Percentiles rank a stretch among this genome's conserved stretches.
phyloP scores from a whole-genome alignment of 2,329 filamentous ascomycete genomes.

The Laburnicola sp. region DNA sequence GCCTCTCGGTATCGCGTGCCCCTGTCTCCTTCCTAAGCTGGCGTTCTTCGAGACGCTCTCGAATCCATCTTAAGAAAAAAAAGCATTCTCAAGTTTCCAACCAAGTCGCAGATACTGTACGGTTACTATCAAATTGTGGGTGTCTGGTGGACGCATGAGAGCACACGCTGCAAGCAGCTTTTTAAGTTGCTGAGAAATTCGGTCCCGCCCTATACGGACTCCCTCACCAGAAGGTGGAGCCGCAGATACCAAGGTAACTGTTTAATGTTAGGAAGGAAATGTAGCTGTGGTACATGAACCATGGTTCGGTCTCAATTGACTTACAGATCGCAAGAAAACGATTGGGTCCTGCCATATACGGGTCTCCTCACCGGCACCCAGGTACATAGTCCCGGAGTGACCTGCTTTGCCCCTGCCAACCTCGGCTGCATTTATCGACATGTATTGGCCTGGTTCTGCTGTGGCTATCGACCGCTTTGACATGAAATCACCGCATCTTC shows the following conservation, averaged over 20 bases:
- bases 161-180: no score
- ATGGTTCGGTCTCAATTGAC: no score
- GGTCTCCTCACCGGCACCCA: neutral
- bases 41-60: conserved; percentile 12
- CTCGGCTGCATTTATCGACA: neutral
- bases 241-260: no score
- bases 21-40: conserved; percentile 13
- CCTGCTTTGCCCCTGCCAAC: neutral
- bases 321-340: no score
- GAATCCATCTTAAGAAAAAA: conserved; percentile 12
- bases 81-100: conserved; percentile 9
- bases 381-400: neutral
- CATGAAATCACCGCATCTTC: neutral
- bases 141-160: no score
- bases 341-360: no score
- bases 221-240: no score
- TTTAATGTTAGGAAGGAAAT: no score
- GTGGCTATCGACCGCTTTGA: conserved; percentile 4
- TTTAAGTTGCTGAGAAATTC: no score
- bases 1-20: conserved; percentile 13
- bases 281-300: no score
- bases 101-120: neutral
- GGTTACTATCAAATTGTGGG: no score
- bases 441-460: conserved; percentile 6
- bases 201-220: no score